Evolutionary conservation across 305 asterid species (phyloP).

Genomic region (Plantago rigida): DNA sequence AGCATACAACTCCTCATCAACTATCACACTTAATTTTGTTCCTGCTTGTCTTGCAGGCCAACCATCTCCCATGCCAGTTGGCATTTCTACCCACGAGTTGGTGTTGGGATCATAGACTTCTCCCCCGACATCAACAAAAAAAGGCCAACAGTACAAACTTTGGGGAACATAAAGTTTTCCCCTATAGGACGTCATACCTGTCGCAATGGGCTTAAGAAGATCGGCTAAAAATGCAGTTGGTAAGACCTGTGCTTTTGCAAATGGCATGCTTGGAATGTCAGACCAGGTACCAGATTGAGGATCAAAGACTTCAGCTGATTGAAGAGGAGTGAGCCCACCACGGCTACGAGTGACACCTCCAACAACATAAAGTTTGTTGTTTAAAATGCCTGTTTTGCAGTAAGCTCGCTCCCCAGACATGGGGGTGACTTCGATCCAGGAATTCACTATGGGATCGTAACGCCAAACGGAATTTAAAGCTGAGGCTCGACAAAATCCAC

Average conservation of each 20-base stretch:
- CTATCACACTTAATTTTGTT: conserved; percentile 63
- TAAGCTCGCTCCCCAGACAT: conserved; percentile 74
- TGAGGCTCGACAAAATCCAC: conserved; percentile 56
- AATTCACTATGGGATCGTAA: conserved; percentile 49
- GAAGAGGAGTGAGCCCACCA: conserved; percentile 67
- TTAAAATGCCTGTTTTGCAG: conserved; percentile 63
- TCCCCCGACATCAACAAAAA: conserved; percentile 88
- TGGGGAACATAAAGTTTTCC: conserved; percentile 81
- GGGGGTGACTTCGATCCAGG: conserved; percentile 65
- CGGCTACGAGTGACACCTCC: conserved; percentile 76
- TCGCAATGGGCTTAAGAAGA: conserved; percentile 77
- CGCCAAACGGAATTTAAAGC: conserved; percentile 61
- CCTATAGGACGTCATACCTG: conserved; percentile 68
- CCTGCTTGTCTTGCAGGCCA: conserved; percentile 92
- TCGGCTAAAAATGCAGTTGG: conserved; percentile 85
- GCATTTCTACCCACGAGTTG: conserved; percentile 73
- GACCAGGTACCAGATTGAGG: conserved; percentile 61
- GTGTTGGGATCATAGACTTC: conserved; percentile 80
- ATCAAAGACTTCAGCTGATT: conserved; percentile 76
- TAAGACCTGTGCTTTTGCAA: conserved; percentile 69
- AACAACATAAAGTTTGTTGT: conserved; percentile 68
- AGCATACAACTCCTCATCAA: conserved; percentile 67
- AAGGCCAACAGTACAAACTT: conserved; percentile 79
- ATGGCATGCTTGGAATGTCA: conserved; percentile 75
- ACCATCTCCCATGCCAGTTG: conserved; percentile 83